A percentile compares a stretch with the other conserved stretches of the same genome.
Evolutionary conservation across 2,329 filamentous ascomycete genomes (phyloP).

Genomic region (Clarireedia monteithiana): DNA sequence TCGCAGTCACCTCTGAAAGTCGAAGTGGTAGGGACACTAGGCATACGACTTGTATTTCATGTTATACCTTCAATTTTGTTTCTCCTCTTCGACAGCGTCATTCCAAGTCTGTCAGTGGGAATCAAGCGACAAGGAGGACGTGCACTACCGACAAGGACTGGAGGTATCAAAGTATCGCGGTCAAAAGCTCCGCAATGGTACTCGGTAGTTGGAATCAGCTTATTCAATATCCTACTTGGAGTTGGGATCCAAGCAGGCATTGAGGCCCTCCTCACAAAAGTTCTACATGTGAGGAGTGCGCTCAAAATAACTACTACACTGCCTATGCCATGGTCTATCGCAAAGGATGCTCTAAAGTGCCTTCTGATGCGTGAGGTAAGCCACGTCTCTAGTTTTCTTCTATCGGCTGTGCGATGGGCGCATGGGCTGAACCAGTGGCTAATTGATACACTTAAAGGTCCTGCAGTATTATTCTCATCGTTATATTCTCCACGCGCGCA

Average conservation of each 20-base stretch:
- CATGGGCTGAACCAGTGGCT: background rate
- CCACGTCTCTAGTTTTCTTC: background rate
- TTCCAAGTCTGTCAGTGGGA: conserved; percentile 60
- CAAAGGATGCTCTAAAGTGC: conserved; percentile 44
- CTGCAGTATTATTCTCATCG: conserved; percentile 71
- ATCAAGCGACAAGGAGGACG: conserved; percentile 58
- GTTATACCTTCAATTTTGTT: conserved; percentile 65
- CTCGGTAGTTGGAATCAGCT: conserved; percentile 43
- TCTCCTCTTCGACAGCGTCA: conserved; percentile 60
- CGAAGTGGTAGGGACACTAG: conserved; percentile 63
- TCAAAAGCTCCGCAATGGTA: conserved; percentile 35
- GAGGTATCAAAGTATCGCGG: conserved; percentile 29
- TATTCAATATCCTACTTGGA: conserved; percentile 47
- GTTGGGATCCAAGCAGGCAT: conserved; percentile 46
- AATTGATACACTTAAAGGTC: conserved; percentile 32
- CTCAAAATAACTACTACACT: conserved; percentile 51
- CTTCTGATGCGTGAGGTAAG: conserved; percentile 50
- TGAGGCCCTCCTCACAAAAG: conserved; percentile 46
- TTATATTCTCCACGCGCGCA: conserved; percentile 53
- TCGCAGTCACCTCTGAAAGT: conserved; percentile 68
- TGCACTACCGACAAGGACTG: conserved; percentile 41
- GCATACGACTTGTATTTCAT: conserved; percentile 62
- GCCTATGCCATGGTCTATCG: conserved; percentile 54
- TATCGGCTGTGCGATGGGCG: too few species aligned
- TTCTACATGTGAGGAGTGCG: conserved; percentile 44